Evolutionary conservation across 441 rosid genomes (phyloP).

Genomic region (Pelargonium citronellum): DNA sequence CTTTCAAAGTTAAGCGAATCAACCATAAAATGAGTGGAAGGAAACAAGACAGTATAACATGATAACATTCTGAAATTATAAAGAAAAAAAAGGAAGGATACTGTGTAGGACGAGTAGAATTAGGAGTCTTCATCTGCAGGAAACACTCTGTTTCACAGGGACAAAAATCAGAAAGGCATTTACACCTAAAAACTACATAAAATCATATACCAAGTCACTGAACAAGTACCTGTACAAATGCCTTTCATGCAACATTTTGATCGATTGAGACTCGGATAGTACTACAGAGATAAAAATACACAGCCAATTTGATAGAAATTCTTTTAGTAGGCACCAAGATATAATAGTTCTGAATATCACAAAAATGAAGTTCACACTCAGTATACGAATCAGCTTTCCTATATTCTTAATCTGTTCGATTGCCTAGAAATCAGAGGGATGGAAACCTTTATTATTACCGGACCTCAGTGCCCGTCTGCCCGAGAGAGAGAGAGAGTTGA

Average conservation of each 20-base stretch:
- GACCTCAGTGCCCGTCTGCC: no score
- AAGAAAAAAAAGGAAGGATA: conserved; percentile 42
- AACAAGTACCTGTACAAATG: conserved; percentile 81
- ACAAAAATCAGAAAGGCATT: conserved; percentile 22
- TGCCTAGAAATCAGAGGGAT: not conserved
- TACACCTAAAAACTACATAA: conserved; percentile 14
- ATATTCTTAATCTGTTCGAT: not conserved
- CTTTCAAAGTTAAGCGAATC: conserved; percentile 48
- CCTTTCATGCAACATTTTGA: conserved; percentile 96
- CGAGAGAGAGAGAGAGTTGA: no score
- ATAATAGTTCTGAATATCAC: conserved; percentile 3
- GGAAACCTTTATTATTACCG: no score
- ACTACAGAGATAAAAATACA: conserved; percentile 35
- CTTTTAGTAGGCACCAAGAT: not conserved
- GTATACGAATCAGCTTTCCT: no score
- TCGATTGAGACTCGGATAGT: conserved; percentile 90
- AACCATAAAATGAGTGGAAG: conserved; percentile 20
- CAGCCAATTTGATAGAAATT: conserved; percentile 11
- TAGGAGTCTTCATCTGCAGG: conserved; percentile 98
- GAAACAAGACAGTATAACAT: conserved; percentile 10
- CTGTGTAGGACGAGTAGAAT: conserved; percentile 89
- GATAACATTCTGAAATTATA: not conserved
- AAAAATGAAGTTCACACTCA: not conserved
- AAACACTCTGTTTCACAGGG: conserved; percentile 68
- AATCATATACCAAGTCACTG: conserved; percentile 11